Base-by-base conservation (phyloP, 2,329 filamentous ascomycete genomes). In the Penicillium brevicompactum region DNA sequence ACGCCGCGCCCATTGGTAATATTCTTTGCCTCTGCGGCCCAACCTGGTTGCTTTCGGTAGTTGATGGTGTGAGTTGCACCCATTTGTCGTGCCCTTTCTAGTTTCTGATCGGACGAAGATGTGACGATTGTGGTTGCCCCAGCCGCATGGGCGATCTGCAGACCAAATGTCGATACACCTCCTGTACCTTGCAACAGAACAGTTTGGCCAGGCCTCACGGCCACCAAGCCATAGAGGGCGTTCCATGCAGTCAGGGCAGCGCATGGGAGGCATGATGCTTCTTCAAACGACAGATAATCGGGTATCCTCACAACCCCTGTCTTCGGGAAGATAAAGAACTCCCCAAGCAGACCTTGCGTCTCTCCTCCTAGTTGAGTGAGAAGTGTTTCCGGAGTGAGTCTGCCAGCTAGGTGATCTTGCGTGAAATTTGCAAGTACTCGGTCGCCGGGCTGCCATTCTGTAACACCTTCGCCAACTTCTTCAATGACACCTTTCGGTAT, bases 61-160 rank as follows among this genome's bases (percentile, higher is more conserved):
- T 81, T 81, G 66, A 82, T 74, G 0, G 59, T 62, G 48, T 76
- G 57, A 34, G 75, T 70, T 0, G 71, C 76, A 10, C 77, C 77
- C 8, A 80, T 71, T 59, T 81, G 79, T 30, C 56, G 58, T n/a
- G 63, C 58, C 9, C 44, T 30, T 5, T 55, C 34, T 3, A 61
- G 51, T 31, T 63, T 64, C 21, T 72, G 59, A 54, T 80, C 76
- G 14, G 70, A 75, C 0, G 78, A 79, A 0, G 76, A 78, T 0
- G 77, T 80, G 38, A 77, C 69, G 46, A 78, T 78, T 5, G 74
- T 75, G 2, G 67, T 76, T 0, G 74, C 75, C 5, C 78, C 78
- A 1, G 75, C 74, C 0, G 78, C 78, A 53, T 75, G 76, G 31
- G 77, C 78, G 6, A 78, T 59, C 11, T 72, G 66, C 24, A 76